phyloP scores from a whole-genome alignment of 768 basidiomycete species.

The Russula lepida region DNA sequence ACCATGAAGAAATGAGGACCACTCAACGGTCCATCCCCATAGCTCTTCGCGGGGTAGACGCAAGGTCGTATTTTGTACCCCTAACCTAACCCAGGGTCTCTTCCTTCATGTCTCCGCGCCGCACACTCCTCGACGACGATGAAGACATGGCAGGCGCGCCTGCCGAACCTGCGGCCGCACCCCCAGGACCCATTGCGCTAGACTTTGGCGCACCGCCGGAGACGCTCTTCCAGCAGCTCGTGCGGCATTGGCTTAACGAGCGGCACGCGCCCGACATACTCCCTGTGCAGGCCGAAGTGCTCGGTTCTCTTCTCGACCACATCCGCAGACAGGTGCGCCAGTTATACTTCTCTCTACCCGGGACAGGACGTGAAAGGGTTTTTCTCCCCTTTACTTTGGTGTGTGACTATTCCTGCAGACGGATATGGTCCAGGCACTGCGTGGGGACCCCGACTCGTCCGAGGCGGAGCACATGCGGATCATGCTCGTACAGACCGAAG shows the following conservation, averaged over 20 bases:
- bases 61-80: not conserved
- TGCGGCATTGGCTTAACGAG: slow-evolving; percentile 82
- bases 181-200: slow-evolving; percentile 6
- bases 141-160: slow-evolving; percentile 18
- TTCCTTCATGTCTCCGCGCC: slow-evolving; percentile 17
- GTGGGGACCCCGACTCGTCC: slow-evolving; percentile 73
- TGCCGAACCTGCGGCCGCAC: not conserved
- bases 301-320: slow-evolving; percentile 62
- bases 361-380: not conserved
- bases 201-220: slow-evolving; percentile 30
- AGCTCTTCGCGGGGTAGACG: not conserved
- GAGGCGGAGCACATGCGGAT: slow-evolving; percentile 93
- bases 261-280: slow-evolving; percentile 74
- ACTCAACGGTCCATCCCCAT: not conserved
- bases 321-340: slow-evolving; percentile 69
- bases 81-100: not conserved
- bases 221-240: slow-evolving; percentile 60
- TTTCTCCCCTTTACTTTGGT: not conserved
- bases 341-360: not conserved
- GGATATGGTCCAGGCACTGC: slow-evolving; percentile 65
- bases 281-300: slow-evolving; percentile 59
- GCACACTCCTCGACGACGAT: slow-evolving; percentile 16
- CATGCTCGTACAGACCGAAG: slow-evolving; percentile 88
- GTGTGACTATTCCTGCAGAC: slow-evolving; percentile 41
- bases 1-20: not conserved